Evolutionary conservation across 768 basidiomycete species (phyloP).

Genomic region (Hysterangium stoloniferum): DNA sequence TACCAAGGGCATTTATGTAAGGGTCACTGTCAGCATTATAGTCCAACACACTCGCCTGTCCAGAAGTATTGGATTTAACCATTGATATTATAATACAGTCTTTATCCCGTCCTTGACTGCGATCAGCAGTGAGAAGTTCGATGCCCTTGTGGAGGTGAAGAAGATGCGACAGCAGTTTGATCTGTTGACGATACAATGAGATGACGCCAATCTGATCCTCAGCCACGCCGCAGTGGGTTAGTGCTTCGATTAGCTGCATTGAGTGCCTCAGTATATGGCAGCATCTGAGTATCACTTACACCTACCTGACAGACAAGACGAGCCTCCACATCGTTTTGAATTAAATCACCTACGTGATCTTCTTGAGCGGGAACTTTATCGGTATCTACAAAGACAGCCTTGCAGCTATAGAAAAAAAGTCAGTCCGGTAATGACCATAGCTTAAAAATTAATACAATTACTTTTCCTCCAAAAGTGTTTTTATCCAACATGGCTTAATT

Average conservation of each 20-base stretch:
- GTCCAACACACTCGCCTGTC: conserved; percentile 44
- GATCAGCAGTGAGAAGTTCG: conserved; percentile 89
- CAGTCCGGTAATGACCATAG: not conserved
- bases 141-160: conserved; percentile 48
- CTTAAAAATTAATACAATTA: conserved; percentile 22
- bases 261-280: conserved; percentile 31
- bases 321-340: conserved; percentile 85
- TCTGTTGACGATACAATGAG: conserved; percentile 90
- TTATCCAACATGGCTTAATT: conserved; percentile 59
- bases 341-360: conserved; percentile 76
- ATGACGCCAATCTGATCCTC: conserved; percentile 79
- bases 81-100: conserved; percentile 91
- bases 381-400: conserved; percentile 92
- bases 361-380: conserved; percentile 74
- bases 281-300: not conserved
- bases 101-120: conserved; percentile 92
- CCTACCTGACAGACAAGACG: conserved; percentile 30
- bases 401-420: conserved; percentile 45
- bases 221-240: conserved; percentile 56
- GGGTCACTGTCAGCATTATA: not conserved
- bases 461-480: conserved; percentile 55
- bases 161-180: conserved; percentile 74
- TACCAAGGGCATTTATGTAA: conserved; percentile 22
- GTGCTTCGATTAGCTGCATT: conserved; percentile 57
- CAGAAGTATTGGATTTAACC: conserved; percentile 78